Conservation (phyloP, 2,329 filamentous ascomycete species). For the Stagonosporopsis rhizophila region DNA sequence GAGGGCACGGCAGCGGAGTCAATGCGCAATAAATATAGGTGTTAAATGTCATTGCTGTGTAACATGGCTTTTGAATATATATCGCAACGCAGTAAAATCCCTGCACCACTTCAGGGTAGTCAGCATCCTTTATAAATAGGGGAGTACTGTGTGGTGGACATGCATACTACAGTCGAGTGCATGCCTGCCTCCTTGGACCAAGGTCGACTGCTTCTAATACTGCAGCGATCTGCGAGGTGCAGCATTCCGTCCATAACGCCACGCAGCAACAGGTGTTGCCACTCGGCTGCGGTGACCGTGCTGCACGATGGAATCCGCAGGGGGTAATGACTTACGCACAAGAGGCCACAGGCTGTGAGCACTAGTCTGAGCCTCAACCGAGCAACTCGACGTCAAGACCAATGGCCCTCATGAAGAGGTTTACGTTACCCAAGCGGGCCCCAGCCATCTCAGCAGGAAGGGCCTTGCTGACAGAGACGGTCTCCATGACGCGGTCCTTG, state of each 20-base stretch:
- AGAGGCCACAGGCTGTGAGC: background rate
- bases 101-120: constrained; percentile 18
- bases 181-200: constrained; percentile 8
- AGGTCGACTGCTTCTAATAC: background rate
- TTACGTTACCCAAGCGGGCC: constrained; percentile 87
- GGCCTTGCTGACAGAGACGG: constrained; percentile 86
- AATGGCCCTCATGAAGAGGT: constrained; percentile 97
- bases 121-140: constrained; percentile 21
- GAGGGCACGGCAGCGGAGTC: background rate
- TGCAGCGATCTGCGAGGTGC: constrained; percentile 1
- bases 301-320: background rate
- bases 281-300: background rate
- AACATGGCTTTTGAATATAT: constrained; percentile 14
- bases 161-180: constrained; percentile 1
- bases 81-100: constrained; percentile 18
- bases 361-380: constrained; percentile 51
- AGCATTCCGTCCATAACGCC: background rate
- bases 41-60: constrained; percentile 6
- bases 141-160: constrained; percentile 22
- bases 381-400: constrained; percentile 92
- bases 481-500: constrained; percentile 98
- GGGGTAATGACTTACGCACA: background rate
- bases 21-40: constrained; percentile 1
- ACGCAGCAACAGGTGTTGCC: constrained; percentile 4
- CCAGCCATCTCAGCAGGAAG: constrained; percentile 85